phyloP scores from a whole-genome alignment of 1,284 basidiomycete genomes.

The Trametes hirsuta region DNA sequence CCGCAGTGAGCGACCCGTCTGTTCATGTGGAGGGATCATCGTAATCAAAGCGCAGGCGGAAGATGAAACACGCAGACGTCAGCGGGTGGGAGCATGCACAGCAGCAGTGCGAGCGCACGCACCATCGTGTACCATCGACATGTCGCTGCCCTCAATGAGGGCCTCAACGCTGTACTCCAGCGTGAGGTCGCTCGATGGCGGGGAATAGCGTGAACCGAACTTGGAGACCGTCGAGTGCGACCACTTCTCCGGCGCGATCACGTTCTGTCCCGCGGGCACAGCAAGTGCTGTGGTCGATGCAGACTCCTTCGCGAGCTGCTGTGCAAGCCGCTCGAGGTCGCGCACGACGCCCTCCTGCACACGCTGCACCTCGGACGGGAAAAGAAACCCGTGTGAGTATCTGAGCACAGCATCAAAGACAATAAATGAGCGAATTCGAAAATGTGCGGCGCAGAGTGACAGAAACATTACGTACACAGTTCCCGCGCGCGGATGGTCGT shows the following conservation, averaged over 20 bases:
- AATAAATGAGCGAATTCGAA: constrained; percentile 4
- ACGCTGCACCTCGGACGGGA: constrained; percentile 85
- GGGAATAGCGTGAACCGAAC: constrained; percentile 81
- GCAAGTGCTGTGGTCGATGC: constrained; percentile 3
- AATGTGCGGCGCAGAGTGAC: background rate
- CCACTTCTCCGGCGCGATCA: constrained; percentile 58
- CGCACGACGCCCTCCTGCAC: constrained; percentile 52
- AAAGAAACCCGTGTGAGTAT: constrained; percentile 97
- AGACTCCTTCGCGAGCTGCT: constrained; percentile 18
- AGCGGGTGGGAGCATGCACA: background rate
- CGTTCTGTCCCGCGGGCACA: constrained; percentile 27
- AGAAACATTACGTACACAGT: constrained; percentile 74
- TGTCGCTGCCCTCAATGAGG: constrained; percentile 87
- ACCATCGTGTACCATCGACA: constrained; percentile 73
- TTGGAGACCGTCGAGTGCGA: constrained; percentile 86
- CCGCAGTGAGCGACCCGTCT: constrained; percentile 58
- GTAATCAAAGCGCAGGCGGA: background rate
- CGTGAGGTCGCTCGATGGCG: constrained; percentile 71
- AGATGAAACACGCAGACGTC: background rate
- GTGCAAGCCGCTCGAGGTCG: constrained; percentile 29
- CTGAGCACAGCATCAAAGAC: constrained; percentile 39
- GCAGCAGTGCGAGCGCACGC: constrained; percentile 13
- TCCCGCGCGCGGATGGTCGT: constrained; percentile 93
- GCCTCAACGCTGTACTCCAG: constrained; percentile 85
- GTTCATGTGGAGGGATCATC: background rate